phyloP scores from a whole-genome alignment of 768 basidiomycete species.

The Boletales sp. region DNA sequence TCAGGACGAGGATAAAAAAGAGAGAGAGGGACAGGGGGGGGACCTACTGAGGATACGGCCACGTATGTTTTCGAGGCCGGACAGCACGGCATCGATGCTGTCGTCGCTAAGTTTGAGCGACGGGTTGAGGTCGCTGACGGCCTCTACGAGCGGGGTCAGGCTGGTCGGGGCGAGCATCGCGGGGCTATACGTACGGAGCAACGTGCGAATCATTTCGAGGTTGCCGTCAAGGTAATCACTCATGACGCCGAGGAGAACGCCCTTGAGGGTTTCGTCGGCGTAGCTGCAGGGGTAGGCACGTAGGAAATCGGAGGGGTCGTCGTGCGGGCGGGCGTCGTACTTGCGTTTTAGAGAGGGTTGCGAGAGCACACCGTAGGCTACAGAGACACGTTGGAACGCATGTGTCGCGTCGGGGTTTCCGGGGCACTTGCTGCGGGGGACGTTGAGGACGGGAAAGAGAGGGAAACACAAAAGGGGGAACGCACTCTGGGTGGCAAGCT shows the following conservation, averaged over 20 bases:
- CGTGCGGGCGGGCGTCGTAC: conserved; percentile 60
- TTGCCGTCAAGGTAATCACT: conserved; percentile 85
- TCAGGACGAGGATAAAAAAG: not conserved
- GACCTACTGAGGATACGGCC: conserved; percentile 65
- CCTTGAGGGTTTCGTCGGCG: conserved; percentile 77
- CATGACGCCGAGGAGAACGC: conserved; percentile 70
- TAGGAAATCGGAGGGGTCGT: conserved; percentile 47
- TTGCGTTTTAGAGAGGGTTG: conserved; percentile 62
- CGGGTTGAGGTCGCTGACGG: conserved; percentile 78
- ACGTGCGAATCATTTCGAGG: conserved; percentile 74
- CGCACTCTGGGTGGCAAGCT: conserved; percentile 85
- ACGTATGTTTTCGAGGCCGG: conserved; percentile 65
- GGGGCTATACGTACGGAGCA: conserved; percentile 54
- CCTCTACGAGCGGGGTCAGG: conserved; percentile 39
- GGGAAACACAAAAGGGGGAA: conserved; percentile 8
- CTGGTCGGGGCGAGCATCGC: conserved; percentile 21
- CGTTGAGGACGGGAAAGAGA: conserved; percentile 1
- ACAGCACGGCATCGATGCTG: conserved; percentile 71
- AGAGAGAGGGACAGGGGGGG: not conserved
- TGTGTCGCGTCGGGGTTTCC: conserved; percentile 68
- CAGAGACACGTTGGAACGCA: conserved; percentile 84
- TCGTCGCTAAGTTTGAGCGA: conserved; percentile 75
- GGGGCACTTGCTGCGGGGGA: conserved; percentile 66
- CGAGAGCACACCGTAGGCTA: conserved; percentile 79
- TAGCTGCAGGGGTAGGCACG: conserved; percentile 47